phyloP scores from a whole-genome alignment of 2,329 filamentous ascomycete genomes.

The Talaromyces islandicus region DNA sequence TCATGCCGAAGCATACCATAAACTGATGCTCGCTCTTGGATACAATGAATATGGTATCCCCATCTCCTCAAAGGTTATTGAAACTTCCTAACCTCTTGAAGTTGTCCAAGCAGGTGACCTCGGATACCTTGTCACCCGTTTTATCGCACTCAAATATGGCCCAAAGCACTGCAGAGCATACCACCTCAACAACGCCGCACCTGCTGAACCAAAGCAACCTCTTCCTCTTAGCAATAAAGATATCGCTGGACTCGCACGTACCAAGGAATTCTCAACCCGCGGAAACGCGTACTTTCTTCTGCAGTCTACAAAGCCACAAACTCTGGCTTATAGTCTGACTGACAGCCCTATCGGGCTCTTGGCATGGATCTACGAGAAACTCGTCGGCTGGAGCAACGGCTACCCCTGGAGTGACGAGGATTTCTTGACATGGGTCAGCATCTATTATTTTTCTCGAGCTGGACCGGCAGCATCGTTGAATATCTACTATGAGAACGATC shows the following conservation, averaged over 20 bases:
- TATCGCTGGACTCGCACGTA: conserved; percentile 1
- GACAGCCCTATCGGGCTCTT: conserved; percentile 3
- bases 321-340: not conserved
- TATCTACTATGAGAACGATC: not conserved
- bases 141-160: not conserved
- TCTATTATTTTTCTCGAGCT: conserved; percentile 4
- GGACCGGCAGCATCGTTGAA: not conserved
- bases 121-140: not conserved
- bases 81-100: not conserved
- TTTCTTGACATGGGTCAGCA: conserved; percentile 3
- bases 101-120: conserved; percentile 1
- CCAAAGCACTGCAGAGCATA: conserved; percentile 3
- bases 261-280: not conserved
- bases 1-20: conserved; percentile 4
- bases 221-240: not conserved
- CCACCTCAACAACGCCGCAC: conserved; percentile 2
- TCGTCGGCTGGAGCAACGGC: conserved; percentile 1
- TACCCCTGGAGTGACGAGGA: conserved; percentile 7
- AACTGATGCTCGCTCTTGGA: conserved; percentile 1
- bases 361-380: conserved; percentile 6
- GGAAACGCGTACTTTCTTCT: conserved; percentile 1
- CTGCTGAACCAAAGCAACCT: not conserved
- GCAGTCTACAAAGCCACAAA: conserved; percentile 1
- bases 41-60: conserved; percentile 2
- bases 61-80: not conserved